Percentiles rank a stretch among this genome's conserved stretches.
These are phyloP conservation scores for Truncatella angustata DNA, from an alignment of 2,329 filamentous ascomycete species.

Conservation along the genomic window DNA sequence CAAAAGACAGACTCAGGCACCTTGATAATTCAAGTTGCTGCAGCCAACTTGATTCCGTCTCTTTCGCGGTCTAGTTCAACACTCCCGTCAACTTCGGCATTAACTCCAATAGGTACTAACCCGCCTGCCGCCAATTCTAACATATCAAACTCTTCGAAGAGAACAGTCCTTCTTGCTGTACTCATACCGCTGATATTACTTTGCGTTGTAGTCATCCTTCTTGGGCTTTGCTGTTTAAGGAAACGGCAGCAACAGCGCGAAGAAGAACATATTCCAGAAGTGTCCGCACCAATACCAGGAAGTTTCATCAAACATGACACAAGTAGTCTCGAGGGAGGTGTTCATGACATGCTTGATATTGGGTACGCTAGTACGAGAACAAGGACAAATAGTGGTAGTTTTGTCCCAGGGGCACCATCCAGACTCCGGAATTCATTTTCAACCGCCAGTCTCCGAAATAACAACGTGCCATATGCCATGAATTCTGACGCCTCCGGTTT, in stretches of 20 bases:
- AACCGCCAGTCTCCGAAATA: slow-evolving; percentile 9
- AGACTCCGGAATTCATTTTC: background rate
- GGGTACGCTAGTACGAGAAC: slow-evolving; percentile 6
- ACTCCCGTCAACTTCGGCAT: background rate
- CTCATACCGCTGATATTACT: slow-evolving; percentile 18
- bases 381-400: background rate
- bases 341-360: slow-evolving; percentile 18
- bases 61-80: background rate
- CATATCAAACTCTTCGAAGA: slow-evolving; percentile 16
- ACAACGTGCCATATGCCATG: background rate
- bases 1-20: slow-evolving; percentile 18
- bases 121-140: too few species aligned
- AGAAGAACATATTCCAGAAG: slow-evolving; percentile 18
- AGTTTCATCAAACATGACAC: slow-evolving; percentile 23
- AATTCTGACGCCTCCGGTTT: background rate
- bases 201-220: slow-evolving; percentile 14
- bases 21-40: background rate
- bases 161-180: slow-evolving; percentile 23
- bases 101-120: background rate
- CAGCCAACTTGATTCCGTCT: background rate
- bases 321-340: slow-evolving; percentile 14
- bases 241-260: slow-evolving; percentile 19
- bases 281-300: slow-evolving; percentile 28
- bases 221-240: slow-evolving; percentile 21
- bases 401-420: background rate